Conservation (phyloP, 495 filamentous ascomycete species). For the Letharia columbiana region DNA sequence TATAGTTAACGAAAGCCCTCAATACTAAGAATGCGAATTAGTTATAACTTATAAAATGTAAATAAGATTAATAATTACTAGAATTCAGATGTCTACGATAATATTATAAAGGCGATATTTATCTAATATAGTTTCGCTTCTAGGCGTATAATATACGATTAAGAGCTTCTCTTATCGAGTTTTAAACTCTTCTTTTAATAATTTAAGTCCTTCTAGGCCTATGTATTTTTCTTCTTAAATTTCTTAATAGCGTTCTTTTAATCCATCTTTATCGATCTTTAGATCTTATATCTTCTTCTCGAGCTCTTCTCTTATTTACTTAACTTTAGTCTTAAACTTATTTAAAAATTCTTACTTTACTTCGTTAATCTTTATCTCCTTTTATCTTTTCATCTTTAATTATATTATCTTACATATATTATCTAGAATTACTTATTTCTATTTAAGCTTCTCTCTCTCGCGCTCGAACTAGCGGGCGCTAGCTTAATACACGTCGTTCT, state of each 20-base stretch:
- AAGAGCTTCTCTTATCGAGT: slow-evolving; percentile 11
- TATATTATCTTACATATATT: slow-evolving; percentile 1
- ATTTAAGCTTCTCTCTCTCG: slow-evolving; percentile 5
- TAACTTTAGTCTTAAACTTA: slow-evolving; percentile 1
- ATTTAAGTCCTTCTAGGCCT: slow-evolving; percentile 2
- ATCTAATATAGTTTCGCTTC: slow-evolving; percentile 7
- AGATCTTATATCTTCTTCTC: slow-evolving; percentile 12
- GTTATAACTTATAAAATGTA: background rate
- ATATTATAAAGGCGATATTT: background rate
- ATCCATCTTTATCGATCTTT: background rate
- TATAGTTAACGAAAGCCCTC: slow-evolving; percentile 9
- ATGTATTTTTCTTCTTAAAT: slow-evolving; percentile 6
- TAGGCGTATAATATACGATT: slow-evolving; percentile 8
- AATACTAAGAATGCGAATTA: slow-evolving; percentile 6
- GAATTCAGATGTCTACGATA: slow-evolving; percentile 1
- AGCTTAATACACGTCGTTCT: slow-evolving; percentile 4
- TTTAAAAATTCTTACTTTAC: slow-evolving; percentile 3
- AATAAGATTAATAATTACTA: slow-evolving; percentile 13
- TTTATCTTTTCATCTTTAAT: slow-evolving; percentile 6
- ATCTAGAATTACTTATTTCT: slow-evolving; percentile 2
- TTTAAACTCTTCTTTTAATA: slow-evolving; percentile 2
- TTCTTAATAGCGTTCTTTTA: slow-evolving; percentile 3
- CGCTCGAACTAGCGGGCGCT: background rate
- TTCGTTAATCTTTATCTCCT: slow-evolving; percentile 1
- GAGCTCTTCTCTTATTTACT: slow-evolving; percentile 5